Percentiles rank a stretch among this genome's conserved stretches.
Evolutionary conservation across 345 rosid genomes (phyloP).

Genomic region (Rhizophora apiculata): DNA sequence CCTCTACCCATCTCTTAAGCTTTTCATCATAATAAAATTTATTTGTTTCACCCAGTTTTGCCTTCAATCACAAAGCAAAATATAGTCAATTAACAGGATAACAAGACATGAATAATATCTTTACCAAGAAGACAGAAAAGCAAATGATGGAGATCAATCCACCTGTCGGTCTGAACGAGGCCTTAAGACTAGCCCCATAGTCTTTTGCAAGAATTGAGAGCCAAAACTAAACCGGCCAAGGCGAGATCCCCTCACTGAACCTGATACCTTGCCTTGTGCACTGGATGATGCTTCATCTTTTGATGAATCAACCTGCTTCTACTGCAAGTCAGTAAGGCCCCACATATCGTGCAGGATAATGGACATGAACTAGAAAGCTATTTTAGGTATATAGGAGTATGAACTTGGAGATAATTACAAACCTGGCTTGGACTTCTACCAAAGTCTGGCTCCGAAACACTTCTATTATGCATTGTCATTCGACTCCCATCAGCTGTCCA

Average conservation of each 20-base stretch:
- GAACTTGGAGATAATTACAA: slow-evolving; percentile 10
- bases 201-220: slow-evolving; percentile 69
- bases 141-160: slow-evolving; percentile 10
- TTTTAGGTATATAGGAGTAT: neutral
- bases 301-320: slow-evolving; percentile 54
- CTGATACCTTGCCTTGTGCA: slow-evolving; percentile 55
- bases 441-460: slow-evolving; percentile 82
- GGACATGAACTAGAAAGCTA: slow-evolving; percentile 14
- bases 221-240: slow-evolving; percentile 81
- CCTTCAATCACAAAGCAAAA: slow-evolving; percentile 45
- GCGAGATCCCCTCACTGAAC: slow-evolving; percentile 56
- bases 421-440: slow-evolving; percentile 83
- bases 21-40: slow-evolving; percentile 90
- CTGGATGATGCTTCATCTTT: slow-evolving; percentile 43
- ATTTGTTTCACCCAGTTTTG: slow-evolving; percentile 86
- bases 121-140: slow-evolving; percentile 1
- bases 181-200: slow-evolving; percentile 76
- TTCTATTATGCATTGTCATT: slow-evolving; percentile 62
- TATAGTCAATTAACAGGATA: slow-evolving; percentile 13
- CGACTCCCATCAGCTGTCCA: slow-evolving; percentile 56
- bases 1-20: slow-evolving; percentile 97
- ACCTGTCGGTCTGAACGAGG: slow-evolving; percentile 82
- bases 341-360: neutral
- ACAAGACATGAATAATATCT: slow-evolving; percentile 5
- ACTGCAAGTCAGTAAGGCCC: slow-evolving; percentile 19